Conservation (phyloP, 2,329 filamentous ascomycete genomes). For the Fulvia fulva region DNA sequence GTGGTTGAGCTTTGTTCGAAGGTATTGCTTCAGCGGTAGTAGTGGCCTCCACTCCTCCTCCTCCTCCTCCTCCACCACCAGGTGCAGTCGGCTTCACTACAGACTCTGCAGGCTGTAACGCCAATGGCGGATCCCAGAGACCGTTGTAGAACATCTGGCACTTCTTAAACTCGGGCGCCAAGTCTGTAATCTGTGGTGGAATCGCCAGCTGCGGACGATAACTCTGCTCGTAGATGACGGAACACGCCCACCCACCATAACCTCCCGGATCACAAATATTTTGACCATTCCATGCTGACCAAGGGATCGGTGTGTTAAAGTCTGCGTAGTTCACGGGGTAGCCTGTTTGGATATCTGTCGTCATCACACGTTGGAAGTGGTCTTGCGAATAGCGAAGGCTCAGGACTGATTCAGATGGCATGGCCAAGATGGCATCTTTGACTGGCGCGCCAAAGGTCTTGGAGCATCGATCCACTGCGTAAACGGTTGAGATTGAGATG, state of each 20-base stretch:
- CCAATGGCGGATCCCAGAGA: constrained; percentile 29
- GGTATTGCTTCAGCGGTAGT: constrained; percentile 10
- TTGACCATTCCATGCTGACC: constrained; percentile 29
- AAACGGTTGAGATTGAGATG: constrained; percentile 29
- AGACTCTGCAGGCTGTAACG: constrained; percentile 16
- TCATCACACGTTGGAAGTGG: constrained; percentile 25
- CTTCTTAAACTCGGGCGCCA: constrained; percentile 24
- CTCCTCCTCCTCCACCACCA: background rate
- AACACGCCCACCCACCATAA: constrained; percentile 14
- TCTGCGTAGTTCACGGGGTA: constrained; percentile 30
- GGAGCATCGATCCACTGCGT: constrained; percentile 26
- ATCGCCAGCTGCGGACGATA: constrained; percentile 28
- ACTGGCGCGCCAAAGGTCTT: constrained; percentile 19
- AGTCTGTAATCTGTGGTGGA: constrained; percentile 25
- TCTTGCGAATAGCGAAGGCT: constrained; percentile 29
- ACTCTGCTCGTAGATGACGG: constrained; percentile 25
- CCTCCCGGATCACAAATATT: constrained; percentile 16
- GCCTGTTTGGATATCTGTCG: constrained; percentile 25
- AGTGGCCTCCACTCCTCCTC: background rate
- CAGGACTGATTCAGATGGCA: constrained; percentile 28
- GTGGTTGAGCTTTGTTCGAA: constrained; percentile 9
- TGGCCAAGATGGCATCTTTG: constrained; percentile 26
- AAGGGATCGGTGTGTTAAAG: constrained; percentile 29
- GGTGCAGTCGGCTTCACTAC: constrained; percentile 18
- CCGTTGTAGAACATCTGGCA: constrained; percentile 31